These are phyloP conservation scores for Trichoderma citrinoviride DNA, from an alignment of 2,329 filamentous ascomycete species.

Conservation along the genomic window DNA sequence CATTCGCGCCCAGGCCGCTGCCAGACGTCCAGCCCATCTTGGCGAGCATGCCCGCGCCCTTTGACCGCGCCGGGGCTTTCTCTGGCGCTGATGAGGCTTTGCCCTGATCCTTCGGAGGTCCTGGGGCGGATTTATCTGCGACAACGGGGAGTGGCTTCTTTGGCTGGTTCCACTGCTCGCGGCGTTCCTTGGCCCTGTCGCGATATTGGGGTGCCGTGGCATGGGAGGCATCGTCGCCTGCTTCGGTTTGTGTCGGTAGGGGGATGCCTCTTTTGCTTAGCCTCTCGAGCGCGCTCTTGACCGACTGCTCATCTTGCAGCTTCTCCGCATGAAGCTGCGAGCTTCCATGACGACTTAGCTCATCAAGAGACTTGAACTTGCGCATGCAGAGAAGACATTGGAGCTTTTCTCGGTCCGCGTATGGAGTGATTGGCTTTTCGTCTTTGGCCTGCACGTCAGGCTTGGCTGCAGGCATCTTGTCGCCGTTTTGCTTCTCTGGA, in stretches of 20 bases:
- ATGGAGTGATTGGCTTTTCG: slow-evolving; percentile 42
- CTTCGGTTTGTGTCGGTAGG: slow-evolving; percentile 33
- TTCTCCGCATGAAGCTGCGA: slow-evolving; percentile 44
- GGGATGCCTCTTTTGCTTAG: slow-evolving; percentile 41
- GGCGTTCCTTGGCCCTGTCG: slow-evolving; percentile 66
- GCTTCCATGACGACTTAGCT: slow-evolving; percentile 43
- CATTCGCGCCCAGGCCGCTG: slow-evolving; percentile 61
- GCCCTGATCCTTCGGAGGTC: slow-evolving; percentile 20
- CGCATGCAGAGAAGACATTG: slow-evolving; percentile 48
- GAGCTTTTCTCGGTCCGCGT: slow-evolving; percentile 54
- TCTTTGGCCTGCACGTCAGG: not conserved
- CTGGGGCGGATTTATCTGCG: slow-evolving; percentile 38
- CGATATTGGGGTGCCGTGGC: slow-evolving; percentile 47
- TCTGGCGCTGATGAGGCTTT: slow-evolving; percentile 25
- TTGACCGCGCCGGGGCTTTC: slow-evolving; percentile 43
- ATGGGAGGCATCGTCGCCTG: not conserved
- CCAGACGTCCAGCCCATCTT: slow-evolving; percentile 73
- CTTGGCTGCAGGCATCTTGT: slow-evolving; percentile 14
- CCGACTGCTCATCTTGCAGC: slow-evolving; percentile 40
- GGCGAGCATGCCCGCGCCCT: slow-evolving; percentile 64
- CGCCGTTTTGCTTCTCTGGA: slow-evolving; percentile 22
- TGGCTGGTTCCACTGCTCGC: slow-evolving; percentile 60
- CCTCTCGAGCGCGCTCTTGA: slow-evolving; percentile 49
- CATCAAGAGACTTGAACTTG: slow-evolving; percentile 45
- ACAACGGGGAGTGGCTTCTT: slow-evolving; percentile 47